phyloP scores from a whole-genome alignment of 225 moss, liverwort and hornwort species.

The Rhytidiadelphus loreus region DNA sequence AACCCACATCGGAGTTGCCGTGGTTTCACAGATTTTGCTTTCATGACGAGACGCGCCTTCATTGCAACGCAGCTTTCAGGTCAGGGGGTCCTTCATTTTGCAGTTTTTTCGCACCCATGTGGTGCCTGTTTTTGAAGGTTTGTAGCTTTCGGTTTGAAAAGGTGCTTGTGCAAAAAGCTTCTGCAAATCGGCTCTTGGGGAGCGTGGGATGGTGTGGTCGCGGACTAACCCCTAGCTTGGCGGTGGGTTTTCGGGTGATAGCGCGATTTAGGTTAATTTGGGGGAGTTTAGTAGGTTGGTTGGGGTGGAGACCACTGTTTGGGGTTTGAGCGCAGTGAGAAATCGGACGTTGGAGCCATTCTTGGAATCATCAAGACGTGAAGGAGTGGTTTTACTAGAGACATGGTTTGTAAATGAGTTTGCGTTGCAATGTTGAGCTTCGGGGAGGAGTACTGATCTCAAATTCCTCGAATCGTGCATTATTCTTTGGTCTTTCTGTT shows the following conservation, averaged over 20 bases:
- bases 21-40: background rate
- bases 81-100: background rate
- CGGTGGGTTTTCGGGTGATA: background rate
- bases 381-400: background rate
- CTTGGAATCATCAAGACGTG: background rate
- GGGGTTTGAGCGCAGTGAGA: background rate
- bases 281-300: background rate
- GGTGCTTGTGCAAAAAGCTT: background rate
- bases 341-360: background rate
- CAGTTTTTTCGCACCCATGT: background rate
- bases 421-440: background rate
- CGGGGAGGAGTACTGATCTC: background rate
- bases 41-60: background rate
- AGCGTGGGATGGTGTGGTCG: background rate
- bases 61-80: background rate
- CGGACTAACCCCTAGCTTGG: conserved; percentile 1
- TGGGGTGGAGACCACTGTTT: background rate
- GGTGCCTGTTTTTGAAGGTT: background rate
- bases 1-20: background rate
- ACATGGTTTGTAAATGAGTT: background rate
- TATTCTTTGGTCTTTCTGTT: background rate
- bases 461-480: background rate
- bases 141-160: background rate
- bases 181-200: background rate
- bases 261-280: background rate